These are phyloP conservation scores for Fonsecaea multimorphosa DNA, from an alignment of 2,329 filamentous ascomycete species.

Conservation along the genomic window DNA sequence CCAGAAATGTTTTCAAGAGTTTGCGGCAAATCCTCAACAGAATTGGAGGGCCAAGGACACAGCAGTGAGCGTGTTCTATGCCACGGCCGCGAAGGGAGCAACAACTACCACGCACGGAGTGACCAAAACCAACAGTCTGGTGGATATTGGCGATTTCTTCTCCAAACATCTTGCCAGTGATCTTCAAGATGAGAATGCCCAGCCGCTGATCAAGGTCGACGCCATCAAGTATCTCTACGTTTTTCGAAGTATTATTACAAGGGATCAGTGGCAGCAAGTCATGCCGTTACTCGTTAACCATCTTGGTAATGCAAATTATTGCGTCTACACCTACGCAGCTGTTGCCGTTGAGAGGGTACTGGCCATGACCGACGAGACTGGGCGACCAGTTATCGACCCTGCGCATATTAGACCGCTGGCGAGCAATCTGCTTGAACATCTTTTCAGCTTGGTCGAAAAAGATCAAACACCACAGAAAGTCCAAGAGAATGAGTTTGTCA, in stretches of 20 bases:
- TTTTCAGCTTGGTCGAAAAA: constrained; percentile 90
- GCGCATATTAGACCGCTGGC: constrained; percentile 79
- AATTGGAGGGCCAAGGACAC: constrained; percentile 99
- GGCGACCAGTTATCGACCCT: constrained; percentile 79
- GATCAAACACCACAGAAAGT: constrained; percentile 86
- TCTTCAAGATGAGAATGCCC: constrained; percentile 71
- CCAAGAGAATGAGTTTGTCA: constrained; percentile 97
- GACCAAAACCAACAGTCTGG: constrained; percentile 82
- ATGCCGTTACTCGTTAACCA: constrained; percentile 91
- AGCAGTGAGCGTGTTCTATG: constrained; percentile 94
- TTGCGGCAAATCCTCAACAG: constrained; percentile 67
- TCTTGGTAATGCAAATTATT: constrained; percentile 86
- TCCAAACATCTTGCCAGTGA: constrained; percentile 91
- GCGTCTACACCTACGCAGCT: constrained; percentile 96
- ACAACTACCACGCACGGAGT: constrained; percentile 89
- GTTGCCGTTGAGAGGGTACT: constrained; percentile 95
- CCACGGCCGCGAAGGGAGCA: constrained; percentile 88
- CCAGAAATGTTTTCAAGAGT: constrained; percentile 77
- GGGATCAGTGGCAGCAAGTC: constrained; percentile 87
- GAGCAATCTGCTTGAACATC: constrained; percentile 83
- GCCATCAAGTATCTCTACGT: constrained; percentile 98
- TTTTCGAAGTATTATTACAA: constrained; percentile 92
- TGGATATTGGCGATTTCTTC: constrained; percentile 94
- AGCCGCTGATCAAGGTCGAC: constrained; percentile 93
- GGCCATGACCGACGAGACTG: constrained; percentile 75